These are phyloP conservation scores for Dittrichia graveolens DNA, from an alignment of 129 eudicot species.

Conservation along the genomic window DNA sequence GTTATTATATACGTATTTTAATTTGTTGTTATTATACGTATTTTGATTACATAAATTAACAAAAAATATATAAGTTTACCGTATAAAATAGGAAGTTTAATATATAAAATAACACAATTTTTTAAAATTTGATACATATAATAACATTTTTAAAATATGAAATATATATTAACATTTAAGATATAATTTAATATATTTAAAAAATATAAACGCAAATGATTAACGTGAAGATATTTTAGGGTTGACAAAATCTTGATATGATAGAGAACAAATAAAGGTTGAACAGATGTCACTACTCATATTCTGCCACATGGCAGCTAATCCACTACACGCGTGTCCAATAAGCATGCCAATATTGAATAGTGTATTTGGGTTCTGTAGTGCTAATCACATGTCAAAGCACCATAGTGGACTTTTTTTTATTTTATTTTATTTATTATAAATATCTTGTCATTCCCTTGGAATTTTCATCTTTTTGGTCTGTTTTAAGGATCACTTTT, in stretches of 20 bases:
- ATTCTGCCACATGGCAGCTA: neutral
- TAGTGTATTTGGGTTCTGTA: constrained; percentile 13
- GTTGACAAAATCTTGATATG: neutral
- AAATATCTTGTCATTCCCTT: neutral
- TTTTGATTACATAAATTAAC: no score
- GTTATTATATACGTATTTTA: no score
- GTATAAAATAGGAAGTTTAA: no score
- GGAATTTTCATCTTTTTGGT: constrained; percentile 27
- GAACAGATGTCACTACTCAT: neutral
- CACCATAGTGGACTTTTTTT: constrained; percentile 36
- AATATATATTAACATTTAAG: no score
- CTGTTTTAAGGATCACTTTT: constrained; percentile 29
- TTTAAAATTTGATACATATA: no score
- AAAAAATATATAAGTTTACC: no score
- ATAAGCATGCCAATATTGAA: constrained; percentile 9
- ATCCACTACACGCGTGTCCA: constrained; percentile 22
- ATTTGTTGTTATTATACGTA: no score
- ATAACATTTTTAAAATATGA: no score
- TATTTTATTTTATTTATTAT: neutral
- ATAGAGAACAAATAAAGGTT: neutral
- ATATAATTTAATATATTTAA: no score
- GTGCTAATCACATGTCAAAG: constrained; percentile 33
- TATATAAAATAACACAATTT: no score
- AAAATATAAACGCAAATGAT: no score
- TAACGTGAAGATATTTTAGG: no score